Conservation (phyloP, 495 filamentous ascomycete species). For the Penicillium nucicola region DNA sequence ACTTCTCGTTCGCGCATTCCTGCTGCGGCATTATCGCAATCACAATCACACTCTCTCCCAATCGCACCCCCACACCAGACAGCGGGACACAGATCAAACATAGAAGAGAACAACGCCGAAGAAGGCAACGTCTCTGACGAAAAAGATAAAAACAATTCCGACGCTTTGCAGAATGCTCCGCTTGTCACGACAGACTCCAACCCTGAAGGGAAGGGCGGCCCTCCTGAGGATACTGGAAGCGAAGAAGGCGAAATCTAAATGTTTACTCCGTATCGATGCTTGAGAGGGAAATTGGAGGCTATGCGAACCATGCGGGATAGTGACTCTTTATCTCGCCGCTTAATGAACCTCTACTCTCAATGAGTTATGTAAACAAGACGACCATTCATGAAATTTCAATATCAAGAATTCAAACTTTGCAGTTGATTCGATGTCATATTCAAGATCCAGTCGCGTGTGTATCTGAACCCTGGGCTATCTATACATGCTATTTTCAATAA, state of each 20-base stretch:
- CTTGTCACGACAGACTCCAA: neutral
- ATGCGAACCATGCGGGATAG: neutral
- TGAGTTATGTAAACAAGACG: neutral
- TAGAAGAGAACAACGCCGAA: slow-evolving; percentile 13
- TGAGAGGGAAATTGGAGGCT: neutral
- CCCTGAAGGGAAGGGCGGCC: slow-evolving; percentile 2
- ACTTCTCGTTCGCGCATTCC: slow-evolving; percentile 20
- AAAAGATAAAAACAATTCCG: neutral
- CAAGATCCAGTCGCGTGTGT: too few species aligned
- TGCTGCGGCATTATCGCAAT: slow-evolving; percentile 6
- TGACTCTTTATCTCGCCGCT: too few species aligned
- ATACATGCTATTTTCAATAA: too few species aligned
- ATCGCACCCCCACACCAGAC: neutral
- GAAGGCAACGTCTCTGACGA: slow-evolving; percentile 21
- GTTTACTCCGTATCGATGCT: neutral
- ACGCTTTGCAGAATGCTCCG: neutral
- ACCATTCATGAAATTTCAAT: neutral
- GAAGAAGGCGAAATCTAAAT: slow-evolving; percentile 45
- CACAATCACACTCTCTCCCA: neutral
- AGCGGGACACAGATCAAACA: neutral
- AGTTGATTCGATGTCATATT: neutral
- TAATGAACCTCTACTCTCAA: too few species aligned
- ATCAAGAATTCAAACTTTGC: neutral
- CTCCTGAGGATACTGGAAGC: slow-evolving; percentile 34
- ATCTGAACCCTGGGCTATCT: too few species aligned